These are phyloP conservation scores for Macadamia integrifolia DNA, from an alignment of 164 flowering plant genomes.

Conservation along the genomic window DNA sequence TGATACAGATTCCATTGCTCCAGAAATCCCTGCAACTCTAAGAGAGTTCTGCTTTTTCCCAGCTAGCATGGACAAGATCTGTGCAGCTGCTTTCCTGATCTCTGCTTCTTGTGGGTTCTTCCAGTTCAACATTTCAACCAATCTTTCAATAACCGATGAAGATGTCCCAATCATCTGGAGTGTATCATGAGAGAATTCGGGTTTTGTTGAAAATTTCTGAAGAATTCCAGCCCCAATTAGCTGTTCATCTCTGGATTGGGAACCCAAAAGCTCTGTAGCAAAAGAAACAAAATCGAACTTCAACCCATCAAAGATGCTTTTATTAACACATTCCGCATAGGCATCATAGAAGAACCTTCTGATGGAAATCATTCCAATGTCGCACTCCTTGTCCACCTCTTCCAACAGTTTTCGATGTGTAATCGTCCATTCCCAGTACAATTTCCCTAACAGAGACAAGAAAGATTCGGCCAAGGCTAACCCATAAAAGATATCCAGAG, in stretches of 20 bases:
- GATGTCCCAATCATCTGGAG: conserved; percentile 74
- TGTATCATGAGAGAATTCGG: conserved; percentile 57
- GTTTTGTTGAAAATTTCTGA: conserved; percentile 31
- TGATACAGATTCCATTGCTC: conserved; percentile 94
- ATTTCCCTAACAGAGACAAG: conserved; percentile 72
- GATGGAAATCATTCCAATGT: conserved; percentile 47
- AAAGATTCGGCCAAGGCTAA: conserved; percentile 85
- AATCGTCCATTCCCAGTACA: conserved; percentile 83
- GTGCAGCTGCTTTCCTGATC: conserved; percentile 75
- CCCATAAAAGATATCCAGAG: conserved; percentile 71
- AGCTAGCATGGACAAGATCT: conserved; percentile 60
- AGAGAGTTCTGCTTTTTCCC: conserved; percentile 81
- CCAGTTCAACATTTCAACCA: conserved; percentile 96
- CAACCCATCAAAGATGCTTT: conserved; percentile 91
- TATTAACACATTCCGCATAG: conserved; percentile 68
- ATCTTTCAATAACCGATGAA: conserved; percentile 59
- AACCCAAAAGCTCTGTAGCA: conserved; percentile 66
- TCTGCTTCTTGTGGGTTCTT: conserved; percentile 73
- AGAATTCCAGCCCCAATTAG: conserved; percentile 71
- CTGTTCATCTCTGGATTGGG: conserved; percentile 76
- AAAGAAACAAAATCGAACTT: conserved; percentile 88
- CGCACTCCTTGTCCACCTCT: background rate
- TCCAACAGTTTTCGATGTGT: conserved; percentile 39
- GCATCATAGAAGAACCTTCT: conserved; percentile 90
- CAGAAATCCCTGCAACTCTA: conserved; percentile 83